phyloP scores from a whole-genome alignment of 1,284 basidiomycete genomes.

The Malassezia globosa region DNA sequence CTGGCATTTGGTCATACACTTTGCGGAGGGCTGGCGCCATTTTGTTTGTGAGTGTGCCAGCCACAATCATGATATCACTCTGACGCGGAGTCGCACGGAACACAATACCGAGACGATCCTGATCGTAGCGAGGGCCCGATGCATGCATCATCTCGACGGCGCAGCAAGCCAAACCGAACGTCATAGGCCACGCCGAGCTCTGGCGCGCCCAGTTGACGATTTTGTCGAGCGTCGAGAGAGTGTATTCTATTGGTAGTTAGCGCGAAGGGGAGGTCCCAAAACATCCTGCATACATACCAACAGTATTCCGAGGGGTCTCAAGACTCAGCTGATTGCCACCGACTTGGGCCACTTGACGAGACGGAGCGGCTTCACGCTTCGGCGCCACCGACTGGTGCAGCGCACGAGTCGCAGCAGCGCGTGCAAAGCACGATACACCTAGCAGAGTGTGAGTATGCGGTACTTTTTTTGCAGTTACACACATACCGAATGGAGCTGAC shows the following conservation, averaged over 20 bases:
- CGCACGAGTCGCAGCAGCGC: constrained; percentile 5
- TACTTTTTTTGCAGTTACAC: neutral
- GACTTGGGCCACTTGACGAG: constrained; percentile 13
- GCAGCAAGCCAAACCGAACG: constrained; percentile 93
- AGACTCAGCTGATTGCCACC: constrained; percentile 53
- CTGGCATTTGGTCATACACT: constrained; percentile 46
- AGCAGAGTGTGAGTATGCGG: neutral
- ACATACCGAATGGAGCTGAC: constrained; percentile 11
- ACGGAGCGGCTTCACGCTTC: constrained; percentile 6
- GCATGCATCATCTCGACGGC: constrained; percentile 86
- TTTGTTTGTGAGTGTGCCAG: constrained; percentile 97
- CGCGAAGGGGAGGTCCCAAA: too few relatives aligned
- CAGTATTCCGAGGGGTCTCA: constrained; percentile 76
- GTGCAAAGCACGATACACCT: constrained; percentile 2
- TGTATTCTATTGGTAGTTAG: too few relatives aligned
- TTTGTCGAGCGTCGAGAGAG: constrained; percentile 89
- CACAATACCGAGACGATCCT: constrained; percentile 91
- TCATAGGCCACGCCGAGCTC: constrained; percentile 99
- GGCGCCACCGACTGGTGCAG: constrained; percentile 7
- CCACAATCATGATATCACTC: constrained; percentile 98
- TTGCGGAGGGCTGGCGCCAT: constrained; percentile 65
- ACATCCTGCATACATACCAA: constrained; percentile 56
- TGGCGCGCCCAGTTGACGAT: constrained; percentile 95
- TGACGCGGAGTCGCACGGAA: constrained; percentile 97
- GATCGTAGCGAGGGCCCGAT: constrained; percentile 96